Percentiles rank a stretch among this genome's conserved stretches.
These are phyloP conservation scores for Aspergillus cejpii DNA, from an alignment of 2,329 filamentous ascomycete genomes.

Conservation along the genomic window DNA sequence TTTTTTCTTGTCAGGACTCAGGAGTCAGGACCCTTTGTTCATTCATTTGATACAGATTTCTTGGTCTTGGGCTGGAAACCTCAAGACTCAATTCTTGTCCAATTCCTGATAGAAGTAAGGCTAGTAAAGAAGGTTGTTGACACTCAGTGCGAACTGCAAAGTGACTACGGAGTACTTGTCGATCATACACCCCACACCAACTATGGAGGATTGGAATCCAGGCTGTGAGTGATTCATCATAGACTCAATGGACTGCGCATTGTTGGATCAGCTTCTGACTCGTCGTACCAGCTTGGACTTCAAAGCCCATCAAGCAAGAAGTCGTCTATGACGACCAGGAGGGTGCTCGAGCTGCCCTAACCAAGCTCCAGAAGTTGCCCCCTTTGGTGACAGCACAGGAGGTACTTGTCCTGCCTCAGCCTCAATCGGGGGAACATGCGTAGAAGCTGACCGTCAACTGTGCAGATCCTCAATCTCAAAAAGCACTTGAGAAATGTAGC, in stretches of 20 bases:
- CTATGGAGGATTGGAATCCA: constrained; percentile 15
- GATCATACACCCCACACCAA: constrained; percentile 2
- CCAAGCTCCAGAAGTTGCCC: constrained; percentile 41
- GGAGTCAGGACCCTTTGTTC: too few relatives aligned
- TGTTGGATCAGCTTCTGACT: not conserved
- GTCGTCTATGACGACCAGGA: constrained; percentile 39
- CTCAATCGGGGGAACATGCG: not conserved
- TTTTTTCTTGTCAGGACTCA: constrained; percentile 2
- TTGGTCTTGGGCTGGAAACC: too few relatives aligned
- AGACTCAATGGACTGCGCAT: too few relatives aligned
- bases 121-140: not conserved
- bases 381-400: constrained; percentile 45
- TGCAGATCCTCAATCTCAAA: constrained; percentile 65
- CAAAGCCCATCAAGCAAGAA: constrained; percentile 23
- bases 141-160: not conserved
- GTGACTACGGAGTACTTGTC: too few relatives aligned
- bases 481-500: constrained; percentile 77
- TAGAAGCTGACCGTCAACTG: constrained; percentile 6
- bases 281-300: constrained; percentile 16
- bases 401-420: constrained; percentile 18
- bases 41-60: too few relatives aligned
- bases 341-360: constrained; percentile 36
- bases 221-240: constrained; percentile 10
- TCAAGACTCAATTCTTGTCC: too few relatives aligned
- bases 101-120: not conserved